phyloP scores from a whole-genome alignment of 345 rosid genomes.

The Moringa oleifera region DNA sequence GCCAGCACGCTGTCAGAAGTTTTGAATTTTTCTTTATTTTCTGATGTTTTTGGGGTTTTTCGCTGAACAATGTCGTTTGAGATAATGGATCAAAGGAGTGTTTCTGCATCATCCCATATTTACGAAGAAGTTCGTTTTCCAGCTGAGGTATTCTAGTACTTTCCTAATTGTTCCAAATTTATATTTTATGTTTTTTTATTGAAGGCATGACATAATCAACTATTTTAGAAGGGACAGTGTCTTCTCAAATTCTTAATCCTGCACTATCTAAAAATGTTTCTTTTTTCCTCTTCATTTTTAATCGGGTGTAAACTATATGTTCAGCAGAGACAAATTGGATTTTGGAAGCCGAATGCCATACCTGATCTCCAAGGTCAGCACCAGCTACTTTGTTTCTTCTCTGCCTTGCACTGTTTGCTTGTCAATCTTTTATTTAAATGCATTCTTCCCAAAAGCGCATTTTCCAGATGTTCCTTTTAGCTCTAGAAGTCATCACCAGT shows the following conservation, averaged over 20 bases:
- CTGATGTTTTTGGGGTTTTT: conserved; percentile 22
- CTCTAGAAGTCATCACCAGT: conserved; percentile 5
- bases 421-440: neutral
- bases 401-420: conserved; percentile 11
- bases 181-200: neutral
- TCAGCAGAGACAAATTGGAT: conserved; percentile 69
- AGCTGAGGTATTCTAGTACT: conserved; percentile 42
- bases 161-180: neutral
- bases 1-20: conserved; percentile 14
- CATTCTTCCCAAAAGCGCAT: neutral
- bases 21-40: conserved; percentile 12
- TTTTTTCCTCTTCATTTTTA: conserved; percentile 16
- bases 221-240: neutral
- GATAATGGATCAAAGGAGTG: conserved; percentile 54
- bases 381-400: conserved; percentile 10
- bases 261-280: neutral
- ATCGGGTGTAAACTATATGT: conserved; percentile 19
- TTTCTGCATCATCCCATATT: conserved; percentile 36
- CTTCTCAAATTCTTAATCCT: conserved; percentile 1
- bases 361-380: conserved; percentile 56
- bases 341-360: conserved; percentile 45
- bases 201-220: neutral
- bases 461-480: conserved; percentile 4
- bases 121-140: conserved; percentile 38
- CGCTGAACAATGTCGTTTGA: conserved; percentile 54